A percentile compares a stretch with the other conserved stretches of the same genome.
Evolutionary conservation across 2,329 filamentous ascomycete genomes (phyloP).

Genomic region (Emmonsiellopsis sp.): DNA sequence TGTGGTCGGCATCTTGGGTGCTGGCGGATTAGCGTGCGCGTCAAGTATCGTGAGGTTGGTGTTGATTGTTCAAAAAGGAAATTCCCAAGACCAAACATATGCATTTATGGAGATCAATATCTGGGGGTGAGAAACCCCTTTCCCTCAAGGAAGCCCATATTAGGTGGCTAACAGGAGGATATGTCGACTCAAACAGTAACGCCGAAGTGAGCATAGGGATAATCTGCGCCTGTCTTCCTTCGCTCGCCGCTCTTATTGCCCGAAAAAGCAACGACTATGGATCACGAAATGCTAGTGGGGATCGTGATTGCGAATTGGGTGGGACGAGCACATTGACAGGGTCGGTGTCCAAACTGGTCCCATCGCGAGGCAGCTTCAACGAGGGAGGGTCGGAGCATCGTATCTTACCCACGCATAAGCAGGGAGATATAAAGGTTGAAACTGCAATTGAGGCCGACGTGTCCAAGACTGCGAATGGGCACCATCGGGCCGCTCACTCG

Average conservation of each 20-base stretch:
- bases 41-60: slow-evolving; percentile 20
- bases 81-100: slow-evolving; percentile 17
- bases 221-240: slow-evolving; percentile 32
- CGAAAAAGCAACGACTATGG: slow-evolving; percentile 24
- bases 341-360: not conserved
- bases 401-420: slow-evolving; percentile 17
- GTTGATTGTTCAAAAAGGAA: slow-evolving; percentile 16
- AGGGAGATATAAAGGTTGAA: slow-evolving; percentile 19
- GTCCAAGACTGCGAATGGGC: not conserved
- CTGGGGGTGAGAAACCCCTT: slow-evolving; percentile 20
- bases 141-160: slow-evolving; percentile 16
- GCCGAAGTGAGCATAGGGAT: slow-evolving; percentile 33
- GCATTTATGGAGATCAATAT: slow-evolving; percentile 23
- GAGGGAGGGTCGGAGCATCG: slow-evolving; percentile 18
- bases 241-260: slow-evolving; percentile 25
- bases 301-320: slow-evolving; percentile 1
- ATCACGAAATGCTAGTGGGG: slow-evolving; percentile 9
- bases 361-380: not conserved
- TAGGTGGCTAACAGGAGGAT: slow-evolving; percentile 17
- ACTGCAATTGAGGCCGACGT: slow-evolving; percentile 17
- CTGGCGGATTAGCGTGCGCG: slow-evolving; percentile 30
- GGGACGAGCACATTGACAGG: slow-evolving; percentile 1
- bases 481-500: not conserved
- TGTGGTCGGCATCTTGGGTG: slow-evolving; percentile 39
- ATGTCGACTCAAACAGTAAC: slow-evolving; percentile 18